Base-by-base conservation (phyloP, 768 basidiomycete genomes). In the Suillus lakei region DNA sequence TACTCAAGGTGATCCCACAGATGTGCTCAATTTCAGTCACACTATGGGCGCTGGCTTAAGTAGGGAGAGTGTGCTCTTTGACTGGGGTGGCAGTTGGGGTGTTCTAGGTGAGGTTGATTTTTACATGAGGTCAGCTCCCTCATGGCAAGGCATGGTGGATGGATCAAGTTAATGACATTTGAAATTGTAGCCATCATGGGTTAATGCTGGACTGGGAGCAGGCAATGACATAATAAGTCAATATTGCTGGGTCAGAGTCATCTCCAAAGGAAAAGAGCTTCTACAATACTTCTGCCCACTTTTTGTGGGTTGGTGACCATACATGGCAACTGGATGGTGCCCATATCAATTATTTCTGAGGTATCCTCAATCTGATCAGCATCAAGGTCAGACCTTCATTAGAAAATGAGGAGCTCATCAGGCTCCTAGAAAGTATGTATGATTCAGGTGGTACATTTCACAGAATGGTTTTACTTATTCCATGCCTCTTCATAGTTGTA, bases 231-330 rank as follows among this genome's bases (percentile, higher is more conserved):
- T 88, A 95, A 36, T 79, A 82, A 64, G 84, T 90, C 4, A 18
- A 55, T 32, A 36, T 34, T 2, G 12, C 15, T 4, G 48, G 32
- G 23, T 39, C 54, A 61, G 53, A 16, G n/a, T 13, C 26, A 4
- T n/a, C 36, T 18, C 18, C 30, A 30, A 26, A 46, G 43, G 61
- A 64, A 41, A 81, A 77, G 51, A 88, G 84, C 43, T 86, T 84
- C 75, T 98, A 97, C 79, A 97, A 98, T 74, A 92, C 93, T 18
- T 93, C 94, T 3, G 93, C 95, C 9, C 96, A 96, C 76, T 97
- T 98, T 79, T 77, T 98, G 59, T 99, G 97, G 97, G 93, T 99
- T 62, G 97, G 97, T 0, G 98, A 99, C 78, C 88, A 98, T 60
- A 99, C 97, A 5, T 82, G 97, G 44, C 94, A 97, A 77, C 81